These are phyloP conservation scores for Cokeromyces recurvatus DNA, from an alignment of 371 early-diverging fungal genomes.

Conservation along the genomic window DNA sequence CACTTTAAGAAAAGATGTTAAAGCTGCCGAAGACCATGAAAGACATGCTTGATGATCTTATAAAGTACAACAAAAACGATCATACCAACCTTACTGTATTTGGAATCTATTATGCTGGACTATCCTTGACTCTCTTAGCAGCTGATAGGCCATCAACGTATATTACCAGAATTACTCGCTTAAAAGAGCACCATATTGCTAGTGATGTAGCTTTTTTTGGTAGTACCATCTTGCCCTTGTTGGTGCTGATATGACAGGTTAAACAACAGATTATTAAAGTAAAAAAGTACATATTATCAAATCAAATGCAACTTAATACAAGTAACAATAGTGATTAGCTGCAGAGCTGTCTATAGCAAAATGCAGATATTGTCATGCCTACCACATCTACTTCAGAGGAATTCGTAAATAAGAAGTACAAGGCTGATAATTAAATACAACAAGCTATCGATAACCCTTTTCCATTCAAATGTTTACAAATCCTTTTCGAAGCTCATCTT, in stretches of 20 bases:
- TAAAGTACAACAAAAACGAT: conserved; percentile 7
- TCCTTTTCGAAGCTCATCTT: too few species aligned
- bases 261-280: conserved; percentile 10
- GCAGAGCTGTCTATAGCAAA: conserved; percentile 1
- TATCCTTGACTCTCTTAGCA: conserved; percentile 6
- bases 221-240: conserved; percentile 7
- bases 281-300: neutral
- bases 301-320: neutral
- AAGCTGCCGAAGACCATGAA: conserved; percentile 14
- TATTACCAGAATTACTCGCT: conserved; percentile 9
- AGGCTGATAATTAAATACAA: conserved; percentile 1
- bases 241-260: conserved; percentile 7
- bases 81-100: conserved; percentile 3
- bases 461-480: too few species aligned
- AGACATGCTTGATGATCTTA: conserved; percentile 10
- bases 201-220: conserved; percentile 5
- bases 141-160: conserved; percentile 6
- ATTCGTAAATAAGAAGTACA: conserved; percentile 2
- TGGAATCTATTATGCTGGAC: conserved; percentile 5
- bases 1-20: conserved; percentile 11
- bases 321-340: conserved; percentile 4
- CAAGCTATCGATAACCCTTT: too few species aligned
- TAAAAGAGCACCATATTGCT: conserved; percentile 3
- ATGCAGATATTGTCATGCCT: conserved; percentile 1
- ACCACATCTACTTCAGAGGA: conserved; percentile 2